These are phyloP conservation scores for Cryphonectria japonica DNA, from an alignment of 2,329 filamentous ascomycete genomes.

Conservation along the genomic window DNA sequence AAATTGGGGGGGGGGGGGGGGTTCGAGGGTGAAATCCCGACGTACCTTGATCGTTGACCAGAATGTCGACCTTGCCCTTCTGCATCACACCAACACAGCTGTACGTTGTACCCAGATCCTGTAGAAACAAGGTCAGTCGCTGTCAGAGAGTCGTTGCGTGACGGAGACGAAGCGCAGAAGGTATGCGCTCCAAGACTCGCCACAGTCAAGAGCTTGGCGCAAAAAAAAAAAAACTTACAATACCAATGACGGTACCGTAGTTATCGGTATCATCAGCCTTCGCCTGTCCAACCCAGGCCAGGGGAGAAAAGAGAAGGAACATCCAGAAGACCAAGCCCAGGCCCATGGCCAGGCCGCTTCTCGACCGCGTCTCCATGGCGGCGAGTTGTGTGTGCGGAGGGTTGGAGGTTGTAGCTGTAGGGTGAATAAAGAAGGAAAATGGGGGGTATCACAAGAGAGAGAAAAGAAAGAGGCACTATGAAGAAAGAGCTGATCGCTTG, in stretches of 20 bases:
- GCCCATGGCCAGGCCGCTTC: constrained; percentile 46
- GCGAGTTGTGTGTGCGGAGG: constrained; percentile 17
- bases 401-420: constrained; percentile 23
- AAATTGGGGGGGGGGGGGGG: no score
- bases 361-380: constrained; percentile 32
- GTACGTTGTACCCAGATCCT: constrained; percentile 86
- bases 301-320: constrained; percentile 82
- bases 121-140: constrained; percentile 32
- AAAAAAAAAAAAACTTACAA: constrained; percentile 56
- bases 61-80: constrained; percentile 91
- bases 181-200: neutral
- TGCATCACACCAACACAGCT: constrained; percentile 95
- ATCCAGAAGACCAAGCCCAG: constrained; percentile 92
- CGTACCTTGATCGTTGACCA: constrained; percentile 82
- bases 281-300: constrained; percentile 82
- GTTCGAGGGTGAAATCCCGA: neutral
- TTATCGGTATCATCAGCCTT: constrained; percentile 73
- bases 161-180: neutral
- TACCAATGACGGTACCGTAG: constrained; percentile 91
- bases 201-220: neutral
- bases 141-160: neutral
- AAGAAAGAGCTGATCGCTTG: constrained; percentile 21
- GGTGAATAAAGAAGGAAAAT: constrained; percentile 35
- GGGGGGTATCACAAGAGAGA: constrained; percentile 35
- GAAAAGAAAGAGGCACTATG: constrained; percentile 33